phyloP scores from a whole-genome alignment of 2,329 filamentous ascomycete genomes.

The Diaporthe sp. region DNA sequence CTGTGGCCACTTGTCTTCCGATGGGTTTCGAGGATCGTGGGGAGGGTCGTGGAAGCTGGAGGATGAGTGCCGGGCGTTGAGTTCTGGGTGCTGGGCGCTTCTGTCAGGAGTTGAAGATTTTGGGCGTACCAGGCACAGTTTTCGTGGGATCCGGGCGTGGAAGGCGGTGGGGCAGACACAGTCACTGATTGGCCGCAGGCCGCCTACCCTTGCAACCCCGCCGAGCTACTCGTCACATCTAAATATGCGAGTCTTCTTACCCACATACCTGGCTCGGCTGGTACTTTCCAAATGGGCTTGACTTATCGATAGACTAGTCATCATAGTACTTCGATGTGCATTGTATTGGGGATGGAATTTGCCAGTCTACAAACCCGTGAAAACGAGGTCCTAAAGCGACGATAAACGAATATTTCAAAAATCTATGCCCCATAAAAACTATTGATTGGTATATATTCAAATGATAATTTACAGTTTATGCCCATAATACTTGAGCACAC shows the following conservation, averaged over 20 bases:
- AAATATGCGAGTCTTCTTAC: background rate
- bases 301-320: background rate
- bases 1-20: background rate
- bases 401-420: background rate
- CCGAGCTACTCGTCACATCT: background rate
- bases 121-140: slow-evolving; percentile 33
- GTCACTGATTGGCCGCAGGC: slow-evolving; percentile 16
- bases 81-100: background rate
- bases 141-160: slow-evolving; percentile 35
- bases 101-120: slow-evolving; percentile 34
- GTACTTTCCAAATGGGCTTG: background rate
- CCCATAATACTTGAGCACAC: background rate
- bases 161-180: slow-evolving; percentile 28
- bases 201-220: background rate
- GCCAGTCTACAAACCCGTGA: background rate
- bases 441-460: background rate
- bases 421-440: background rate
- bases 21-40: background rate
- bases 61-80: background rate
- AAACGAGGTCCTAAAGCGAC: no score
- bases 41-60: slow-evolving; percentile 31
- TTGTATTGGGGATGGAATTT: no score
- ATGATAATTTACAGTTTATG: background rate
- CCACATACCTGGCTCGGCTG: background rate
- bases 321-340: background rate